Evolutionary conservation across 257 asterid species (phyloP), one percentile per base, ranked within the genome.

Genomic region (Forsythia suspensa): DNA sequence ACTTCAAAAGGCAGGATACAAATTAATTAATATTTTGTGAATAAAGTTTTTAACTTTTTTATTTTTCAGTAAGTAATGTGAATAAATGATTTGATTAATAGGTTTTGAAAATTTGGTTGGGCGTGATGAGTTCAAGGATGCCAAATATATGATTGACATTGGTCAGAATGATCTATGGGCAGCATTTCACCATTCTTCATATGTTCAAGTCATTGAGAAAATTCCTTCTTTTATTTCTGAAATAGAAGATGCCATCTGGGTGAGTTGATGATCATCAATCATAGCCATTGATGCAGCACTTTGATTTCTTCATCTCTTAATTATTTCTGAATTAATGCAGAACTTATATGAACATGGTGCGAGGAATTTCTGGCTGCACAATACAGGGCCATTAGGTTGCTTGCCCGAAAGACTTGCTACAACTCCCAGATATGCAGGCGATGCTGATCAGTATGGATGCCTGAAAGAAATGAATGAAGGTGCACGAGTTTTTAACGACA

Each of bases 331-430:
- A 67, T 8, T 18, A 57, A 74, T 46, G 65, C 67, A 86, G 90
- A 72, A 38, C 1, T 39, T 89, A 73, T 81, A 89, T 71, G 11
- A n/a, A 61, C 74, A 55, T 10, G 89, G 92, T 37, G 94, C 87
- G 75, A 85, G 70, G 85, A 89, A 83, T 4, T 86, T 89, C 66
- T 88, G 90, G 94, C 77, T 89, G 67, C 90, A 89, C 12, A 83
- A 79, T 59, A 84, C 91, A 0, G 94, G 90, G 16, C 94, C 94
- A 1, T 80, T 86, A 73, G 94, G 92, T 4, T 88, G 92, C 70
- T 76, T 89, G 44, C 92, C 90, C 11, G 61, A 75, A 46, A 82
- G 77, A 52, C 82, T 86, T 48, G 89, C 87, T 10, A 34, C 76
- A 24, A 76, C 83, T 69, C 80, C 52, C 63, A 57, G 41, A 0